phyloP scores from a whole-genome alignment of 495 filamentous ascomycete genomes.

The Xylaria sp. region DNA sequence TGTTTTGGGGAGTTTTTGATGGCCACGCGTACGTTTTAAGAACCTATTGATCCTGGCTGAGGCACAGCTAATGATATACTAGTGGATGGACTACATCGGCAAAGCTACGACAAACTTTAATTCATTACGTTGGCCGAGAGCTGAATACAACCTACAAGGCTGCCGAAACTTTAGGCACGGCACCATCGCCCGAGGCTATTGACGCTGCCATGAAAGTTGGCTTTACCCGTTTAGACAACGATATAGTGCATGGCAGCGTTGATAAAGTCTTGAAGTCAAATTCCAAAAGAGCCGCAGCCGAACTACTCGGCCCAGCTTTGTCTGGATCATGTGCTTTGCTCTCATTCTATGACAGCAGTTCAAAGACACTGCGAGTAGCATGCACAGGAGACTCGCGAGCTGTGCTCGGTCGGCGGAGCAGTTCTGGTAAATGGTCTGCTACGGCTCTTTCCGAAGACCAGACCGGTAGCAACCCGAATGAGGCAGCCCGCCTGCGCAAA shows the following conservation, averaged over 20 bases:
- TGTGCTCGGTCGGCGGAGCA: slow-evolving; percentile 80
- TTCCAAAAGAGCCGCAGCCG: slow-evolving; percentile 84
- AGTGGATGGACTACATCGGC: slow-evolving; percentile 98
- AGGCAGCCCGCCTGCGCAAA: slow-evolving; percentile 78
- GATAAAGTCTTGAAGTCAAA: slow-evolving; percentile 86
- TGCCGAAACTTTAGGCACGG: slow-evolving; percentile 54
- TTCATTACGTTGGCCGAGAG: slow-evolving; percentile 90
- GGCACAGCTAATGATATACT: slow-evolving; percentile 34
- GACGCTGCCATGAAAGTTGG: slow-evolving; percentile 92
- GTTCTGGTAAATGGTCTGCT: slow-evolving; percentile 90
- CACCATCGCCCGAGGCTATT: slow-evolving; percentile 76
- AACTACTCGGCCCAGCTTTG: slow-evolving; percentile 88
- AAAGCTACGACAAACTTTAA: slow-evolving; percentile 89
- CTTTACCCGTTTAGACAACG: slow-evolving; percentile 86
- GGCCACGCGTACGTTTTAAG: slow-evolving; percentile 77
- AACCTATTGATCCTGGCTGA: neutral
- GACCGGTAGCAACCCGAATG: slow-evolving; percentile 83
- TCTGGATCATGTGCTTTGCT: slow-evolving; percentile 96
- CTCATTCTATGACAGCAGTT: slow-evolving; percentile 90
- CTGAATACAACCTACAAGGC: slow-evolving; percentile 93
- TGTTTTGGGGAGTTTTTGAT: slow-evolving; percentile 99
- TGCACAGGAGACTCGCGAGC: slow-evolving; percentile 95
- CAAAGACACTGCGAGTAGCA: slow-evolving; percentile 85
- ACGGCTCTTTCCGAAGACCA: slow-evolving; percentile 90
- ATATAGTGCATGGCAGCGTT: slow-evolving; percentile 90